Conservation (phyloP, 495 filamentous ascomycete genomes). For the Neurospora discreta region DNA sequence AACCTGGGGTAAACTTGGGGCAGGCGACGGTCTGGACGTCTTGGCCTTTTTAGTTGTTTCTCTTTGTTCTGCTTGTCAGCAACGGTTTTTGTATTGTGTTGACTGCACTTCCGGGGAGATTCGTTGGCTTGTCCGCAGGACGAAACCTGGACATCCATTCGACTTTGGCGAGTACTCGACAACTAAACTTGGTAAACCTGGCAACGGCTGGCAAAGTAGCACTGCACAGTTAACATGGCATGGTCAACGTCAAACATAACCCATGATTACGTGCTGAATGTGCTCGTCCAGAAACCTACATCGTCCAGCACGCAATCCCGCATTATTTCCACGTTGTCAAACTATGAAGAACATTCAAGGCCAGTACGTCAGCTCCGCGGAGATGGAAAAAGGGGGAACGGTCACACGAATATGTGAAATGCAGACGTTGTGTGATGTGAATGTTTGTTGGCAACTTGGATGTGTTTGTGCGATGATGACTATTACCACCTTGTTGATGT, state of each 20-base stretch:
- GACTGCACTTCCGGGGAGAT: no score
- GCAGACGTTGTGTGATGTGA: not conserved
- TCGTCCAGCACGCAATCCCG: no score
- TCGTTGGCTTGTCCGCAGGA: no score
- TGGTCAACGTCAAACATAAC: not conserved
- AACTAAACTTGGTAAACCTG: not conserved
- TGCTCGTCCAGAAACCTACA: not conserved
- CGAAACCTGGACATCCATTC: not conserved
- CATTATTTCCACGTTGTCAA: no score
- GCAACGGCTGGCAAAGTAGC: not conserved
- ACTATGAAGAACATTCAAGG: no score
- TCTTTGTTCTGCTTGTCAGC: not conserved
- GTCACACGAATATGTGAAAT: not conserved
- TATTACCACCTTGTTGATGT: not conserved
- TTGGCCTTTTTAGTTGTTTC: not conserved
- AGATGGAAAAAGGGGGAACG: constrained; percentile 1
- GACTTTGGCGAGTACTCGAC: not conserved
- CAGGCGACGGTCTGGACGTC: not conserved
- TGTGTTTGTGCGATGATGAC: not conserved
- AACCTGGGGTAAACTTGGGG: not conserved
- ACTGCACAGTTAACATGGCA: not conserved
- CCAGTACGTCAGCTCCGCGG: constrained; percentile 2
- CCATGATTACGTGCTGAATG: not conserved
- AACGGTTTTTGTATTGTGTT: no score
- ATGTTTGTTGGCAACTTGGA: not conserved